Evolutionary conservation across 805 yeast species (phyloP).

Genomic region (Monosporozyma yasuniensis): DNA sequence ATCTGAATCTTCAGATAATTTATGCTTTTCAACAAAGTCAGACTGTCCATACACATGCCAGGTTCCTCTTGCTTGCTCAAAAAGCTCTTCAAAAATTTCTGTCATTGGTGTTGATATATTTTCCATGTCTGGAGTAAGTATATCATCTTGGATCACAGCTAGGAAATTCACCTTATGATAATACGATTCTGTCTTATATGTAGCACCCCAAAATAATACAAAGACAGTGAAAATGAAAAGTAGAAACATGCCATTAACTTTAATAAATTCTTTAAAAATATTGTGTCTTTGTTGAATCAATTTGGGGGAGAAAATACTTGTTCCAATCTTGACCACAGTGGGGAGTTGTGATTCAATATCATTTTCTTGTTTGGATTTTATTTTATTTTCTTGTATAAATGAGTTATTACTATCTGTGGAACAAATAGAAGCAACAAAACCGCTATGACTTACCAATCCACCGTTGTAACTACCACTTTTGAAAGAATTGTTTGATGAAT

Average conservation of each 20-base stretch:
- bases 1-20: slow-evolving; percentile 10
- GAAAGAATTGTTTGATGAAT: background rate
- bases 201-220: slow-evolving; percentile 31
- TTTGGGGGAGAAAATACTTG: slow-evolving; percentile 8
- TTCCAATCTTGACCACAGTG: slow-evolving; percentile 7
- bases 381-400: too few species aligned
- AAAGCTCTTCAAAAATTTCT: background rate
- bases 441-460: too few species aligned
- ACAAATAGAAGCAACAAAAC: too few species aligned
- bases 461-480: too few species aligned
- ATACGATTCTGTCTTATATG: slow-evolving; percentile 21
- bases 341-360: slow-evolving; percentile 23
- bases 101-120: slow-evolving; percentile 1
- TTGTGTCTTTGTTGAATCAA: slow-evolving; percentile 6
- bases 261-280: slow-evolving; percentile 4
- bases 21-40: slow-evolving; percentile 15
- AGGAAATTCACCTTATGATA: slow-evolving; percentile 3
- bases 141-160: slow-evolving; percentile 5
- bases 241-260: slow-evolving; percentile 12
- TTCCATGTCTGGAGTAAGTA: background rate
- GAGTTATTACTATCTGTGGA: too few species aligned
- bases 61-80: slow-evolving; percentile 13
- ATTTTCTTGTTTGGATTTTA: background rate
- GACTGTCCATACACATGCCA: slow-evolving; percentile 27
- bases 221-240: slow-evolving; percentile 18